Evolutionary conservation across 2,329 filamentous ascomycete species (phyloP).

Genomic region (Colletotrichum sp.): DNA sequence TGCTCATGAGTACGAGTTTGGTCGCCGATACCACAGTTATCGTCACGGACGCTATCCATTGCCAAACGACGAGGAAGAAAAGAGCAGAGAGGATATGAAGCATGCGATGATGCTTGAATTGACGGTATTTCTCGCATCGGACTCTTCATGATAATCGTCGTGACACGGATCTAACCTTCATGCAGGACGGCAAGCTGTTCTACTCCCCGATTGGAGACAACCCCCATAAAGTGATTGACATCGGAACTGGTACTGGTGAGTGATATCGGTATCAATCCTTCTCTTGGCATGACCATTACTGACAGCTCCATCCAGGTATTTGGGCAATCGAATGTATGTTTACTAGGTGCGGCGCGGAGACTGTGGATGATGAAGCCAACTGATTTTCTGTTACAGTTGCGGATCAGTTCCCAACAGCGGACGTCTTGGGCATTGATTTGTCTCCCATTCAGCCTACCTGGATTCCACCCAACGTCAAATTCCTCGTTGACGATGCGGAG

Average conservation of each 20-base stretch:
- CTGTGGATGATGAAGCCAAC: neutral
- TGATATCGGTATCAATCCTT: no score
- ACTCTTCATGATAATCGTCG: neutral
- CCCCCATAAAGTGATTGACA: slow-evolving; percentile 49
- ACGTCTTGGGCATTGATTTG: slow-evolving; percentile 46
- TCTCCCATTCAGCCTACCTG: slow-evolving; percentile 51
- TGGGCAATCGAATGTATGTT: neutral
- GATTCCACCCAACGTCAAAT: slow-evolving; percentile 65
- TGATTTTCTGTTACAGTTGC: slow-evolving; percentile 44
- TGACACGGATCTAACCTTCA: neutral
- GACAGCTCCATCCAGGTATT: neutral
- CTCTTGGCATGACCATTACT: no score
- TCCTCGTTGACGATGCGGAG: slow-evolving; percentile 68
- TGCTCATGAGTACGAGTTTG: slow-evolving; percentile 45
- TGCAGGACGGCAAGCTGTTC: slow-evolving; percentile 42
- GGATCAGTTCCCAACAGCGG: slow-evolving; percentile 44
- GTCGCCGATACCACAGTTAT: slow-evolving; percentile 48
- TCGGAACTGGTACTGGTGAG: slow-evolving; percentile 55
- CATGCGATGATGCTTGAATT: slow-evolving; percentile 52
- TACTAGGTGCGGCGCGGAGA: neutral
- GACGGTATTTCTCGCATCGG: slow-evolving; percentile 28
- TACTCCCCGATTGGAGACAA: slow-evolving; percentile 42
- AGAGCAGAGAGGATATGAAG: slow-evolving; percentile 49
- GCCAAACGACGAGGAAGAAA: slow-evolving; percentile 51
- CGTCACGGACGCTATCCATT: slow-evolving; percentile 49